These are phyloP conservation scores for Glycine latifolia DNA, from an alignment of 306 rosid species.

Conservation along the genomic window DNA sequence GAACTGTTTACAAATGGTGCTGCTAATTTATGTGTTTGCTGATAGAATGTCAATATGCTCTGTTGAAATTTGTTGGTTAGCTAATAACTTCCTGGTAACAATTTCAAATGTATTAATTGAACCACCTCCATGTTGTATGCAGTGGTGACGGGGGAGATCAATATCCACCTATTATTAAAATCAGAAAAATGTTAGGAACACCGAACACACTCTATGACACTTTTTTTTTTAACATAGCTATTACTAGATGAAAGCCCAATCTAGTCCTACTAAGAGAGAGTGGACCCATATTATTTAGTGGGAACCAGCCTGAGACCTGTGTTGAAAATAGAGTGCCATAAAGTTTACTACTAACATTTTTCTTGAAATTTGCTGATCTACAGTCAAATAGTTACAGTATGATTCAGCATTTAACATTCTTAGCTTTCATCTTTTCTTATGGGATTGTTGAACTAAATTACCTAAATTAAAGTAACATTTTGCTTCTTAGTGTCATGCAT, in stretches of 20 bases:
- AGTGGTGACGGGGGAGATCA: background rate
- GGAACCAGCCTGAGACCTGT: background rate
- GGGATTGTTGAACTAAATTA: slow-evolving; percentile 32
- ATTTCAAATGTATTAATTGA: slow-evolving; percentile 24
- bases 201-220: background rate
- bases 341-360: background rate
- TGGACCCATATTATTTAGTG: slow-evolving; percentile 9
- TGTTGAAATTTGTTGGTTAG: slow-evolving; percentile 20
- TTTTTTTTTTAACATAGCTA: background rate
- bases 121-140: background rate
- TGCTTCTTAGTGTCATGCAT: background rate
- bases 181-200: background rate
- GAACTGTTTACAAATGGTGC: slow-evolving; percentile 21
- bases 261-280: background rate
- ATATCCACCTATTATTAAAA: slow-evolving; percentile 13
- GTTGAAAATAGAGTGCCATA: background rate
- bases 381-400: background rate
- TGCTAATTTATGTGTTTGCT: slow-evolving; percentile 24
- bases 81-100: background rate
- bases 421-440: background rate
- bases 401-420: background rate
- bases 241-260: background rate
- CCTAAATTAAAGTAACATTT: background rate
- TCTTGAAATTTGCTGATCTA: slow-evolving; percentile 26
- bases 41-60: slow-evolving; percentile 7